phyloP scores from a whole-genome alignment of 495 filamentous ascomycete genomes.

The Rhizodiscina lignyota region DNA sequence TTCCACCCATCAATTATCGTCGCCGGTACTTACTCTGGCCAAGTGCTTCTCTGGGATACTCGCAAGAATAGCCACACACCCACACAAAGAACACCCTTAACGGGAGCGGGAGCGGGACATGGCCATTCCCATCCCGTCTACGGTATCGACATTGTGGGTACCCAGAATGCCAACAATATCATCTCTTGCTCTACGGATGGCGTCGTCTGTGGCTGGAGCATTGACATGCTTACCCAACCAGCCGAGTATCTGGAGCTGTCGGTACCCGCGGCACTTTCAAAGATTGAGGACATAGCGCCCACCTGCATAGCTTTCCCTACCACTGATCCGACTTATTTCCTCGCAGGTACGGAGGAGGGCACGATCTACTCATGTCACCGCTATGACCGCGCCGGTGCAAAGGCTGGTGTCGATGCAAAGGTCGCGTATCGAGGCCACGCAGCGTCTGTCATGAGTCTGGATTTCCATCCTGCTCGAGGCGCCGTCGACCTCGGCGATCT shows the following conservation, averaged over 20 bases:
- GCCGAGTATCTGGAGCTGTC: conserved; percentile 80
- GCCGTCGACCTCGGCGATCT: conserved; percentile 91
- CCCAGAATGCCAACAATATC: conserved; percentile 97
- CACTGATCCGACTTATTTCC: conserved; percentile 91
- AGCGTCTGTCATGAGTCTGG: conserved; percentile 87
- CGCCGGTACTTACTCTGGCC: conserved; percentile 86
- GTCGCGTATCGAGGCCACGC: conserved; percentile 75
- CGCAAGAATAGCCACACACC: conserved; percentile 62
- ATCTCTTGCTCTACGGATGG: conserved; percentile 92
- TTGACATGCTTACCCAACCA: conserved; percentile 92
- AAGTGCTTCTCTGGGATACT: conserved; percentile 97
- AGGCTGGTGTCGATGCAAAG: conserved; percentile 78
- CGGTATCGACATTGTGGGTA: conserved; percentile 85
- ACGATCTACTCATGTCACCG: conserved; percentile 90
- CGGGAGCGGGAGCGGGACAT: conserved; percentile 72
- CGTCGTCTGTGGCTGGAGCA: conserved; percentile 87
- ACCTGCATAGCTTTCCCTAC: conserved; percentile 94
- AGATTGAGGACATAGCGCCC: conserved; percentile 87
- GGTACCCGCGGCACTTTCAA: conserved; percentile 71
- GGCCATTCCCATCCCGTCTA: conserved; percentile 97
- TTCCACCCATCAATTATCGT: conserved; percentile 94
- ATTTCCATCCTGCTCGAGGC: conserved; percentile 85
- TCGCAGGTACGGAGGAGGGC: conserved; percentile 92
- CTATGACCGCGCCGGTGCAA: conserved; percentile 91
- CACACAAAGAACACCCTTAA: conserved; percentile 89